phyloP scores from a whole-genome alignment of 805 yeast genomes.

The Tetrapisispora nanseiensis region DNA sequence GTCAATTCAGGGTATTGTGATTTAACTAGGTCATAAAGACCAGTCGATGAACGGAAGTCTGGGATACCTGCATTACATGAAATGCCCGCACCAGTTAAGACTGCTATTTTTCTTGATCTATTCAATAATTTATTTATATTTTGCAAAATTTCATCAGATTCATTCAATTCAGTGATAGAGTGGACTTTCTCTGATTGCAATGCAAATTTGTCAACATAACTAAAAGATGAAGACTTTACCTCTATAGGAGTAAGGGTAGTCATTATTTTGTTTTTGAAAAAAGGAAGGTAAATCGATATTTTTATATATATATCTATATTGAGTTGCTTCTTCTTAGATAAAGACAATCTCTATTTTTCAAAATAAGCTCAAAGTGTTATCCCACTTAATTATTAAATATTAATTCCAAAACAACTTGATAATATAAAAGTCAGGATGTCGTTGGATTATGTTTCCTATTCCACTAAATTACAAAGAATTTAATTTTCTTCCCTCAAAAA shows the following conservation, averaged over 20 bases:
- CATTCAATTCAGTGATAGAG: conserved; percentile 11
- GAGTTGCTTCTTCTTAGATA: too few species aligned
- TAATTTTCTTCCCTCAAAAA: too few species aligned
- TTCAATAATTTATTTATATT: conserved; percentile 22
- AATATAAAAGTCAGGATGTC: too few species aligned
- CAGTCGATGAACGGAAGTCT: conserved; percentile 78
- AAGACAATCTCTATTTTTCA: too few species aligned
- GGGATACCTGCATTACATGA: conserved; percentile 97
- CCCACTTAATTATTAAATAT: too few species aligned
- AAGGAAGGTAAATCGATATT: too few species aligned
- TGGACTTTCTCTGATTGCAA: conserved; percentile 13
- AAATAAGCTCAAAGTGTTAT: too few species aligned
- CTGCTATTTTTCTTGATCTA: conserved; percentile 40
- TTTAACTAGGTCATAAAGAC: conserved; percentile 70
- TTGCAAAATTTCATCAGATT: conserved; percentile 9
- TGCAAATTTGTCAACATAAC: not conserved
- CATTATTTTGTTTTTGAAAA: too few species aligned
- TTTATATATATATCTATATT: too few species aligned
- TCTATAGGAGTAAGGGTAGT: not conserved
- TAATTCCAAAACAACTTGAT: too few species aligned
- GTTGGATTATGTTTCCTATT: too few species aligned
- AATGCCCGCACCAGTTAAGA: conserved; percentile 92
- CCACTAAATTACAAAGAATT: too few species aligned
- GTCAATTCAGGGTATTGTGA: conserved; percentile 42
- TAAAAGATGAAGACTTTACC: not conserved